phyloP scores from a whole-genome alignment of 345 rosid genomes.

The Reutealis trisperma region DNA sequence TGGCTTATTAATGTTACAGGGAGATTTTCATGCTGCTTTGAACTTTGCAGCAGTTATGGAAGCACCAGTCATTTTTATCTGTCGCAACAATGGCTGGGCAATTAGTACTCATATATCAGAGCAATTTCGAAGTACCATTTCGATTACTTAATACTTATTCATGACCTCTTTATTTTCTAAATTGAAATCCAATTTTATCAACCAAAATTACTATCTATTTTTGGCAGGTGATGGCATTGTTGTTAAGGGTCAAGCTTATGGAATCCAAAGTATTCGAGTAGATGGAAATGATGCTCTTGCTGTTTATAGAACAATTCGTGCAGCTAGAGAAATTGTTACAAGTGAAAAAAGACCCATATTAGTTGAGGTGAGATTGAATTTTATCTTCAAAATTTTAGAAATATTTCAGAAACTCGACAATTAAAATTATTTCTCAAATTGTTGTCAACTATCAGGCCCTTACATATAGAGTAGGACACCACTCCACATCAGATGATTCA shows the following conservation, averaged over 20 bases:
- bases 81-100: slow-evolving; percentile 93
- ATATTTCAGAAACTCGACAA: neutral
- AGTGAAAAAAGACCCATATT: slow-evolving; percentile 69
- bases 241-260: slow-evolving; percentile 80
- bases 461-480: slow-evolving; percentile 87
- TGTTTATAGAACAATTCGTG: slow-evolving; percentile 63
- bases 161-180: neutral
- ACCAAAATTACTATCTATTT: neutral
- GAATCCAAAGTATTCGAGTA: slow-evolving; percentile 76
- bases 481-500: slow-evolving; percentile 94
- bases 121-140: slow-evolving; percentile 72
- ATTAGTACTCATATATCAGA: slow-evolving; percentile 79
- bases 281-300: slow-evolving; percentile 95
- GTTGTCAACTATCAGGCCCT: slow-evolving; percentile 50
- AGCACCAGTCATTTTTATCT: slow-evolving; percentile 76
- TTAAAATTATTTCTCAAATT: neutral
- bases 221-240: slow-evolving; percentile 83
- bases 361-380: slow-evolving; percentile 56
- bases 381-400: no score
- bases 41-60: slow-evolving; percentile 76
- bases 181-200: neutral
- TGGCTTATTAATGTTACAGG: slow-evolving; percentile 38
- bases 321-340: slow-evolving; percentile 76
- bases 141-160: neutral
- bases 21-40: slow-evolving; percentile 82